A percentile compares a stretch with the other conserved stretches of the same genome.
Conservation (phyloP, 1,284 basidiomycete species). For the Ganoderma lucidum region DNA sequence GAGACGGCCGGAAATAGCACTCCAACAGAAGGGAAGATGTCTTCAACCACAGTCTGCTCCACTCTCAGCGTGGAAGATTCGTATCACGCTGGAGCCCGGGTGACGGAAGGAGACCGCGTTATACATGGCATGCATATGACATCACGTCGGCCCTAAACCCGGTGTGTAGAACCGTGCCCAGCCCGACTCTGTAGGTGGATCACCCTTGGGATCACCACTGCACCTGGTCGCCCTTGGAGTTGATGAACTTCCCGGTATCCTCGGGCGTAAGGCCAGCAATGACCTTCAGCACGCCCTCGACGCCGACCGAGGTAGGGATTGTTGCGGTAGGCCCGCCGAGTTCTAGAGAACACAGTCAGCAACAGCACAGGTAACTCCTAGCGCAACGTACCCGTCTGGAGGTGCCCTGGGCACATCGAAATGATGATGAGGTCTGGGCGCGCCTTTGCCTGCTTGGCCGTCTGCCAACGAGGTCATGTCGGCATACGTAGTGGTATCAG, state of each 20-base stretch:
- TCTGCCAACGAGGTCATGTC: constrained; percentile 27
- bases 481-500: too few species aligned
- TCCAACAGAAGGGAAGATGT: too few species aligned
- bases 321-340: constrained; percentile 9
- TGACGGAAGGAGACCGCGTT: too few species aligned
- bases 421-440: constrained; percentile 6
- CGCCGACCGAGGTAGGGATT: constrained; percentile 5
- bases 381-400: constrained; percentile 6
- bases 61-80: too few species aligned
- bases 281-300: constrained; percentile 11
- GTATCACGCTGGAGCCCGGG: too few species aligned
- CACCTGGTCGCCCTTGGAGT: constrained; percentile 9
- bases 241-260: constrained; percentile 14
- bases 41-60: too few species aligned
- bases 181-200: background rate
- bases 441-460: constrained; percentile 38
- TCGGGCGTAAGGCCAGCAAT: constrained; percentile 2
- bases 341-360: constrained; percentile 3
- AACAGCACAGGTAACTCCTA: background rate
- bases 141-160: background rate
- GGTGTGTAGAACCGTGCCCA: background rate
- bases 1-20: too few species aligned
- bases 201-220: constrained; percentile 6
- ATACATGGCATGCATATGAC: background rate
- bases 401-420: constrained; percentile 11